Base-by-base conservation (phyloP, 2,329 filamentous ascomycete genomes). In the Metarhizium humberi region DNA sequence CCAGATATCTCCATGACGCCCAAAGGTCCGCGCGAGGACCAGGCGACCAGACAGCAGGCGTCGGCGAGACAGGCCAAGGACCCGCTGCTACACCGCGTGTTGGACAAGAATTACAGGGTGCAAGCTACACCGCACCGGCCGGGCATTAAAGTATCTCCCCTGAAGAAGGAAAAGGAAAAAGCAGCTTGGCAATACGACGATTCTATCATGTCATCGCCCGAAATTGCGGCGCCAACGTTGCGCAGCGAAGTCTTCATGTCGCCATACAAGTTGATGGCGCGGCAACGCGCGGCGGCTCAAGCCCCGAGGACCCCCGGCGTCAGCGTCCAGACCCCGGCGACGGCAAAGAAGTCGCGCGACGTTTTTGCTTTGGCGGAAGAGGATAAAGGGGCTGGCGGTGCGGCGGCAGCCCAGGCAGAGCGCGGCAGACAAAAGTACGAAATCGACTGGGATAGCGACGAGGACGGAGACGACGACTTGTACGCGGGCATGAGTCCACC, bases 71-170 rank as follows among this genome's bases (percentile, higher is more conserved):
- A 65, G 25, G 64, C 75, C 63, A 81, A 84, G 57, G 90, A 96
- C 66, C 88, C 89, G 3, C 77, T 97, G 8, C 79, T 99, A 45
- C 92, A 97, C 69, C 88, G 88, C 56, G 79, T 97, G n/a, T 82
- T 95, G 5, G 92, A 97, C 75, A 96, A 95, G 72, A 96, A 88
- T 56, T 99, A 95, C 74, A 89, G 92, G 36, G 79, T 99, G 29
- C 90, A 95, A 70, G 90, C 92, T 6, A 99, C 94, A 10, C 94
- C 94, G 0, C 85, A 94, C 61, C 86, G 84, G 64, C 66, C 68
- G 3, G 61, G 70, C 3, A 64, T 69, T 36, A 73, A 73, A 40
- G 68, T 76, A 47, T 78, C 76, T 7, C 77, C 78, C 1, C 66
- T 77, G 53, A 53, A 53, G 34, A 60, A 53, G 40, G 55, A 10